Evolutionary conservation across 805 yeast species (phyloP), one percentile per base, ranked within the genome.

Genomic region (Lipomyces orientalis): DNA sequence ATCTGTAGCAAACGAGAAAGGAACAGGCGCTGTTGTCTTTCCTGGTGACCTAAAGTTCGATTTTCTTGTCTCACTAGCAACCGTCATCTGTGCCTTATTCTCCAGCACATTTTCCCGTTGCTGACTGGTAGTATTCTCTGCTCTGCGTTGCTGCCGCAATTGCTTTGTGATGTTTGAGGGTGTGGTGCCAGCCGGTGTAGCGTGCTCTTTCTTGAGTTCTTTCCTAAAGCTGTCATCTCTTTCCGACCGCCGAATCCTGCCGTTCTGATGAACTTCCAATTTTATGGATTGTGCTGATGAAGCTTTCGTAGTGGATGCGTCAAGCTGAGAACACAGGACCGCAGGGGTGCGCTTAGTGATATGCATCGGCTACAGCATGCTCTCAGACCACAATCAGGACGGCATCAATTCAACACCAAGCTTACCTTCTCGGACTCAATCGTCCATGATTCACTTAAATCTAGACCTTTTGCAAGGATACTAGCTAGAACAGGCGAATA

Each of bases 401-500:
- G 16, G 4, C 9, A 25, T 25, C 29, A 25, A 25, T 1, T 2
- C 3, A 25, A 25, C 49, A n/a, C 22, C 22, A 14, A 25, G 29
- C n/a, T 43, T 2, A 43, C 22, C 49, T 43, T 51, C n/a, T 56
- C 64, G 31, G 64, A 58, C 37, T 9, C 56, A 12, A 54, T 16
- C 14, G 31, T 22, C 19, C 19, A 25, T 12, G 10, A 54, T 54
- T 54, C 49, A 16, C 10, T 22, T 16, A 22, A 43, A n/a, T 43
- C 49, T n/a, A 66, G 54, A 9, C 71, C 71, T 25, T 63, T 54
- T 25, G 65, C 69, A 35, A 69, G 61, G 16, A 69, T 34, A 0
- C 58, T 52, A 1, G 72, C 70, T 14, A 69, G 46, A 29, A 69
- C 66, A 4, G 72, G 72, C 29, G 72, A 67, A 34, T 69, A 69